Conservation (phyloP, 129 eudicot genomes). For the Flaveria trinervia region DNA sequence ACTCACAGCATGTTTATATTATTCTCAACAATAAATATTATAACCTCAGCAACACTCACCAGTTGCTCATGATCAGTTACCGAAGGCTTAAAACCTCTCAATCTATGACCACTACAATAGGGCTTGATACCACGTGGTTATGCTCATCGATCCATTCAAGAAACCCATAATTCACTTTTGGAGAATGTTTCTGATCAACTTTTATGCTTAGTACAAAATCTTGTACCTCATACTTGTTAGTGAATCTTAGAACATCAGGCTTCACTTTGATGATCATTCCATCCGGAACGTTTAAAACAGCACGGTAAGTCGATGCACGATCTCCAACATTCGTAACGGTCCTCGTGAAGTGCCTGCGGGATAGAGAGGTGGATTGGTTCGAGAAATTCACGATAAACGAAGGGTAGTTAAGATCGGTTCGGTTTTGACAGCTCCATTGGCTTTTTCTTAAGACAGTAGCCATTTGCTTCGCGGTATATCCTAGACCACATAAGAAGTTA, state of each 20-base stretch:
- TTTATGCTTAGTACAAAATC: conserved; percentile 28
- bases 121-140: conserved; percentile 42
- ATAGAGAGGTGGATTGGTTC: not conserved
- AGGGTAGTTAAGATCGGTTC: conserved; percentile 45
- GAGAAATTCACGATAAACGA: conserved; percentile 31
- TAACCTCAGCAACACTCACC: too few species aligned
- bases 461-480: conserved; percentile 37
- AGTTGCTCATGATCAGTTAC: not conserved
- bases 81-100: not conserved
- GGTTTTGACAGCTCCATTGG: conserved; percentile 32
- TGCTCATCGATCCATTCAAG: conserved; percentile 39
- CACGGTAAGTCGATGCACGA: conserved; percentile 19
- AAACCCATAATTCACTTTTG: conserved; percentile 30
- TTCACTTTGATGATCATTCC: conserved; percentile 34
- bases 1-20: too few species aligned
- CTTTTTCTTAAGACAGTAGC: conserved; percentile 23
- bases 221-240: conserved; percentile 26
- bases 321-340: conserved; percentile 41
- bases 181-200: conserved; percentile 12
- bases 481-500: conserved; percentile 37
- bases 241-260: conserved; percentile 26
- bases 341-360: conserved; percentile 25
- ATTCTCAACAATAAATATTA: too few species aligned
- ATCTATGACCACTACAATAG: conserved; percentile 24
- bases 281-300: conserved; percentile 13